Evolutionary conservation across 805 yeast species (phyloP), one percentile per base, ranked within the genome.

Genomic region (Ogataea siamensis): DNA sequence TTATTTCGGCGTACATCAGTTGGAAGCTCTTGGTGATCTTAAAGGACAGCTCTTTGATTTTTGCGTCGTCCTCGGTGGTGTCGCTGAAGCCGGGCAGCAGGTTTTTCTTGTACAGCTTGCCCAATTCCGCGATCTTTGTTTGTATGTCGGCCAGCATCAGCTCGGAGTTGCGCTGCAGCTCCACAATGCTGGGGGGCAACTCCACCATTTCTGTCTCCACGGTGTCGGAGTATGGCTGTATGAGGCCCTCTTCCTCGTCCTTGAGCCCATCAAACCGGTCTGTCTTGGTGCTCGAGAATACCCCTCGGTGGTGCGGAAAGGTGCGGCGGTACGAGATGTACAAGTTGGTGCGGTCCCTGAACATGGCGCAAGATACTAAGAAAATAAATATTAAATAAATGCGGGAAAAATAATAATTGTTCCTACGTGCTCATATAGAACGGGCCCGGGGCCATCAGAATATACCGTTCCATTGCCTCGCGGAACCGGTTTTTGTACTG

Each of bases 401-500:
- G n/a, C n/a, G n/a, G n/a, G n/a, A 3, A 8, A 13, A 10, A 8
- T 25, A 34, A 26, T 18, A 31, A 21, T n/a, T 22, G 14, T 13
- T 21, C 21, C 30, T 19, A 38, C 13, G 17, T 27, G 5, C 62
- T 62, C 35, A 55, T 56, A 40, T 63, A 61, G 50, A 60, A 64
- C 3, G 63, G 60, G 1, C 65, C 96, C 1, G 99, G 99, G 5
- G 94, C 97, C 82, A 91, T 88, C 44, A 91, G 62, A 39, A 93
- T 85, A 51, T 93, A 93, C 28, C 96, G 65, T 54, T 91, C 98
- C 99, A 93, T 93, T 2, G 99, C 98, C 57, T 91, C 98, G 47
- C 99, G 72, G 58, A 93, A 93, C 48, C 99, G 69, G 40, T 83
- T 87, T 51, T 94, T 83, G 61, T 93, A 93, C 63, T 93, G 99